These are phyloP conservation scores for Daldinia caldariorum DNA, from an alignment of 495 filamentous ascomycete genomes.

Conservation along the genomic window DNA sequence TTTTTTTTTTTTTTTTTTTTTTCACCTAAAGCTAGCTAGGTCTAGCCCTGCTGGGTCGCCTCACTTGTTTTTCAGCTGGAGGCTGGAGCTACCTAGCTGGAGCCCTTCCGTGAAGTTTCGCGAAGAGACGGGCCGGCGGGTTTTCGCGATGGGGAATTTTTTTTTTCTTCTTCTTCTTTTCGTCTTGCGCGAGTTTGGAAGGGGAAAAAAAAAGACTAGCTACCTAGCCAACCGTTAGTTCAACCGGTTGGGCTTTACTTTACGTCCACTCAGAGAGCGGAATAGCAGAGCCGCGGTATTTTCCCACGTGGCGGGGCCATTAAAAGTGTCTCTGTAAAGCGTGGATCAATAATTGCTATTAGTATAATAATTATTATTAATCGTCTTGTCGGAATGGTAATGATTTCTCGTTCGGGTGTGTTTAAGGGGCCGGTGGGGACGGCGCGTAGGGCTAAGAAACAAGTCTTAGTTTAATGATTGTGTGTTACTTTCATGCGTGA, in stretches of 20 bases:
- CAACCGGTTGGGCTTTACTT: no score
- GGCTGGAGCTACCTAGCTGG: conserved; percentile 15
- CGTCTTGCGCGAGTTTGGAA: not conserved
- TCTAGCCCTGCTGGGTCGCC: conserved; percentile 26
- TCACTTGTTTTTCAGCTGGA: conserved; percentile 38
- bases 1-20: conserved; percentile 7
- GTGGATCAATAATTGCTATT: not conserved
- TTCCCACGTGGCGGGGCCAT: conserved; percentile 28
- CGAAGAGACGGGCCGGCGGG: conserved; percentile 21
- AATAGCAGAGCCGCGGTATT: conserved; percentile 30
- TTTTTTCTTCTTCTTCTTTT: not conserved
- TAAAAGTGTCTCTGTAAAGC: conserved; percentile 5
- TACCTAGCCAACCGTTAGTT: not conserved
- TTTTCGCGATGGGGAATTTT: not conserved
- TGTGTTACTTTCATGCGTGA: conserved; percentile 7
- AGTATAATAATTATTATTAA: no score
- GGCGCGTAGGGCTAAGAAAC: not conserved
- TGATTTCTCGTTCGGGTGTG: not conserved
- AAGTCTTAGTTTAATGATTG: not conserved
- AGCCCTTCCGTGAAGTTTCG: conserved; percentile 1
- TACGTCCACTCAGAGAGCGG: conserved; percentile 20
- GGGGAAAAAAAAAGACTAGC: not conserved
- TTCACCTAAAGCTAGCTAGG: not conserved
- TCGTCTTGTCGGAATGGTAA: not conserved
- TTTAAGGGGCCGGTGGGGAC: not conserved